phyloP scores from a whole-genome alignment of 805 yeast species.

The Kluyveromyces dobzhanskii region DNA sequence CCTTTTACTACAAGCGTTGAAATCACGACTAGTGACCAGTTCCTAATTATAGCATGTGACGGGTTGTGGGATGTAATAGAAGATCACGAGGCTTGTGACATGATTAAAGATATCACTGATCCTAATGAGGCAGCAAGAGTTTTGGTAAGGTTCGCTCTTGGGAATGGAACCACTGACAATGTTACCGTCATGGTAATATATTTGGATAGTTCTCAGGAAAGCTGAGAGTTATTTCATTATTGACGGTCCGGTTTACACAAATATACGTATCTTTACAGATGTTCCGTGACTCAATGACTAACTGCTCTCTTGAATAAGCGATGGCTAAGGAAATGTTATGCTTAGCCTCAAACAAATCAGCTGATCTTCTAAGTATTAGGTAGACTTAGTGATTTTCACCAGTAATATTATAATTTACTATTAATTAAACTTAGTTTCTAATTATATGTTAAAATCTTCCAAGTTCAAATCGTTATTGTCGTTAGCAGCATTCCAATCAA shows the following conservation, averaged over 20 bases:
- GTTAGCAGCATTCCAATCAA: slow-evolving; percentile 27
- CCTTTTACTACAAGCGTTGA: slow-evolving; percentile 91
- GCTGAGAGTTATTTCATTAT: not conserved
- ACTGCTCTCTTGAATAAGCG: too few species aligned
- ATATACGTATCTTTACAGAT: not conserved
- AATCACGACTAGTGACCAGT: slow-evolving; percentile 55
- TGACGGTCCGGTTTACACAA: slow-evolving; percentile 1
- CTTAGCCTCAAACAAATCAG: too few species aligned
- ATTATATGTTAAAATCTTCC: slow-evolving; percentile 19
- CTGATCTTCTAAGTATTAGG: too few species aligned
- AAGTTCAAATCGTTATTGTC: slow-evolving; percentile 24
- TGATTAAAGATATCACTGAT: slow-evolving; percentile 46
- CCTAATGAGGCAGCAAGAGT: slow-evolving; percentile 60
- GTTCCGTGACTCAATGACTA: too few species aligned
- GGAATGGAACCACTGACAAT: slow-evolving; percentile 78
- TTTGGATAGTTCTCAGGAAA: slow-evolving; percentile 12
- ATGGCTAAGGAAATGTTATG: too few species aligned
- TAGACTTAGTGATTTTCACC: too few species aligned
- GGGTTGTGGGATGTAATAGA: slow-evolving; percentile 94
- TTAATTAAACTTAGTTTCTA: too few species aligned
- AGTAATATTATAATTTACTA: too few species aligned
- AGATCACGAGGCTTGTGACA: slow-evolving; percentile 76
- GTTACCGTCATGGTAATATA: slow-evolving; percentile 84
- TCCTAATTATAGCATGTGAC: slow-evolving; percentile 87
- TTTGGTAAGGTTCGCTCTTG: slow-evolving; percentile 66